Evolutionary conservation across 768 basidiomycete genomes (phyloP).

Genomic region (Tephrocybe sp.): DNA sequence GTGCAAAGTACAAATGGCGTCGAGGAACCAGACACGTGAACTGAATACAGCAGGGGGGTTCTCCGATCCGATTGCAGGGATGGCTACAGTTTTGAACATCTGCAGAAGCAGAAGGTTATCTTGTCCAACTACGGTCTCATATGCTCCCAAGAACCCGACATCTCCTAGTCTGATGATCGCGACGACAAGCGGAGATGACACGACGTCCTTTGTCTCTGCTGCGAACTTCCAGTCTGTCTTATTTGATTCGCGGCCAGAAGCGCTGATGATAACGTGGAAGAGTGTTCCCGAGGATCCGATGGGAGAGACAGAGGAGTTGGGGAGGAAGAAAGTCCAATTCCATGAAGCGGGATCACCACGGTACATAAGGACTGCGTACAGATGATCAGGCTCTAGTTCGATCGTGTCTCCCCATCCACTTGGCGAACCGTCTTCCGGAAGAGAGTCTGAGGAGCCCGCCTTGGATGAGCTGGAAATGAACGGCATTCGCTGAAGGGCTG

Average conservation of each 20-base stretch:
- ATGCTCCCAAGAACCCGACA: slow-evolving; percentile 40
- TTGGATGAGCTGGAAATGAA: slow-evolving; percentile 2
- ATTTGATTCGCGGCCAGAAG: slow-evolving; percentile 20
- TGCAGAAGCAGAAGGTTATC: slow-evolving; percentile 39
- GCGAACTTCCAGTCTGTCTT: slow-evolving; percentile 39
- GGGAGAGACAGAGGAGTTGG: slow-evolving; percentile 36
- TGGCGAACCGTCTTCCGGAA: not conserved
- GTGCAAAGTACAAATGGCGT: slow-evolving; percentile 44
- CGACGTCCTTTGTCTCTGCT: slow-evolving; percentile 34
- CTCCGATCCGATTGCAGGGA: slow-evolving; percentile 30
- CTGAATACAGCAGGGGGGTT: slow-evolving; percentile 37
- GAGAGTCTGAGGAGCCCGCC: slow-evolving; percentile 2
- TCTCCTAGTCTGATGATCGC: slow-evolving; percentile 44
- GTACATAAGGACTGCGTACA: slow-evolving; percentile 47
- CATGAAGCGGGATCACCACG: slow-evolving; percentile 46
- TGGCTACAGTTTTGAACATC: slow-evolving; percentile 44
- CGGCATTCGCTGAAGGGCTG: not conserved
- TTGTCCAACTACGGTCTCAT: slow-evolving; percentile 41
- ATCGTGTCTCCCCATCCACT: not conserved
- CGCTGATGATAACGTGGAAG: slow-evolving; percentile 40
- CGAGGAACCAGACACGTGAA: slow-evolving; percentile 48
- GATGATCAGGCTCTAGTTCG: slow-evolving; percentile 38
- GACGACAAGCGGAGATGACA: slow-evolving; percentile 41
- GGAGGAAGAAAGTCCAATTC: slow-evolving; percentile 52
- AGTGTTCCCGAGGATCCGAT: slow-evolving; percentile 44